These are phyloP conservation scores for Fusarium guadeloupense DNA, from an alignment of 2,329 filamentous ascomycete species.

Conservation along the genomic window DNA sequence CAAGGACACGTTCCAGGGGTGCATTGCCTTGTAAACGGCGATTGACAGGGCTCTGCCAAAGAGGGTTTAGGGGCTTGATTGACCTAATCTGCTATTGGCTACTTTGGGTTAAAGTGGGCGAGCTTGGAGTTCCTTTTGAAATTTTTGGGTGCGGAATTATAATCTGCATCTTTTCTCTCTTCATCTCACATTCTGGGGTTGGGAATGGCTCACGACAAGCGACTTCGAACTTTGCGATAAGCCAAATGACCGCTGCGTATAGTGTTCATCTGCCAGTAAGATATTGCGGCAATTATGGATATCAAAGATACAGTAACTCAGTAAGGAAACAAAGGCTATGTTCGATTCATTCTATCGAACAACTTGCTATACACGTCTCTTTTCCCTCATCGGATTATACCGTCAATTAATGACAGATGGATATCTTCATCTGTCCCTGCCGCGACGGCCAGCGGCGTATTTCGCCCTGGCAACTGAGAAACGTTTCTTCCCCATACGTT, in stretches of 20 bases:
- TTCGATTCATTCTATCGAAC: conserved; percentile 14
- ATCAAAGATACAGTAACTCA: neutral
- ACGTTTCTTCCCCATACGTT: conserved; percentile 68
- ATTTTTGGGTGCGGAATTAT: conserved; percentile 29
- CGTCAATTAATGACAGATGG: conserved; percentile 7
- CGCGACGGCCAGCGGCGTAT: conserved; percentile 62
- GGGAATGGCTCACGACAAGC: neutral
- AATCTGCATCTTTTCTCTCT: conserved; percentile 18
- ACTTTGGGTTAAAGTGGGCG: conserved; percentile 23
- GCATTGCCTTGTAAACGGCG: conserved; percentile 21
- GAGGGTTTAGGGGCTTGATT: conserved; percentile 13
- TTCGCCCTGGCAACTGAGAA: conserved; percentile 69
- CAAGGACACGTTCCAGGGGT: conserved; percentile 37
- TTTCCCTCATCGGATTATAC: neutral
- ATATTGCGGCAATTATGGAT: no score
- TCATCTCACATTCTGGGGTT: conserved; percentile 14
- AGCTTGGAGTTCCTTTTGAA: conserved; percentile 22
- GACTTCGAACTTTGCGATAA: neutral
- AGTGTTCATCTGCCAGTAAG: neutral
- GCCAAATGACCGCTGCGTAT: neutral
- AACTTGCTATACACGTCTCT: conserved; percentile 18
- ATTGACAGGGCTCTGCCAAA: conserved; percentile 34
- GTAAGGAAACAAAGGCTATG: neutral
- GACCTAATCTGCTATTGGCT: conserved; percentile 34
- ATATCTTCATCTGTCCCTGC: conserved; percentile 49